Conservation (phyloP, 768 basidiomycete species). For the Termitomyces sp. region DNA sequence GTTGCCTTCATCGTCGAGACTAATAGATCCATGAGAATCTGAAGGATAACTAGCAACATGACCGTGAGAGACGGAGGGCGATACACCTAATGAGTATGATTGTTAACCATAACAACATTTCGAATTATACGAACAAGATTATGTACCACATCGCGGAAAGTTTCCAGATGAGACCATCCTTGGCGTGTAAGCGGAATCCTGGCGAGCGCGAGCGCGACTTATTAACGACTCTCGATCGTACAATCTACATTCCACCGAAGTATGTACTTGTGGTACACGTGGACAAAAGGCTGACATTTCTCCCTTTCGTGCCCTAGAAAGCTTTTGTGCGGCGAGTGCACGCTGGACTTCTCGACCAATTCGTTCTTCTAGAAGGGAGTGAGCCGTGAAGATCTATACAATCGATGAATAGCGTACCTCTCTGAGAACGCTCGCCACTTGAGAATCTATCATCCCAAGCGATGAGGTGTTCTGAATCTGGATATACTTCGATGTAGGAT, state of each 20-base stretch:
- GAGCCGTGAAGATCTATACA: background rate
- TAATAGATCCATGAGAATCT: background rate
- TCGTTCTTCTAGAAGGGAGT: background rate
- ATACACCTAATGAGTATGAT: background rate
- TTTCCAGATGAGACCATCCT: background rate
- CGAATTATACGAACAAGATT: background rate
- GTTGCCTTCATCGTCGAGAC: background rate
- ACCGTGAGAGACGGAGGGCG: background rate
- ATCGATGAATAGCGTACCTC: background rate
- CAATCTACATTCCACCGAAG: background rate
- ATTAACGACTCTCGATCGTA: background rate
- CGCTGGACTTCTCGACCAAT: constrained; percentile 10
- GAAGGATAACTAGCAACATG: background rate
- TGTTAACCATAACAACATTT: background rate
- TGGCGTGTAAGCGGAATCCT: background rate
- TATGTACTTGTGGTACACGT: background rate
- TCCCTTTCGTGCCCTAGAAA: constrained; percentile 4
- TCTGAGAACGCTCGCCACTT: background rate
- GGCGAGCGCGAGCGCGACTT: background rate
- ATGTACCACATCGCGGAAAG: background rate
- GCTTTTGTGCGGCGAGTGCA: constrained; percentile 4
- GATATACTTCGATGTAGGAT: background rate
- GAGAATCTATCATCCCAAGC: constrained; percentile 5
- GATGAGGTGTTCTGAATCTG: constrained; percentile 4
- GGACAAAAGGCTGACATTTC: background rate